A percentile compares a stretch with the other conserved stretches of the same genome.
These are phyloP conservation scores for Sporisorium reilianum DNA, from an alignment of 1,284 basidiomycete species.

Conservation along the genomic window DNA sequence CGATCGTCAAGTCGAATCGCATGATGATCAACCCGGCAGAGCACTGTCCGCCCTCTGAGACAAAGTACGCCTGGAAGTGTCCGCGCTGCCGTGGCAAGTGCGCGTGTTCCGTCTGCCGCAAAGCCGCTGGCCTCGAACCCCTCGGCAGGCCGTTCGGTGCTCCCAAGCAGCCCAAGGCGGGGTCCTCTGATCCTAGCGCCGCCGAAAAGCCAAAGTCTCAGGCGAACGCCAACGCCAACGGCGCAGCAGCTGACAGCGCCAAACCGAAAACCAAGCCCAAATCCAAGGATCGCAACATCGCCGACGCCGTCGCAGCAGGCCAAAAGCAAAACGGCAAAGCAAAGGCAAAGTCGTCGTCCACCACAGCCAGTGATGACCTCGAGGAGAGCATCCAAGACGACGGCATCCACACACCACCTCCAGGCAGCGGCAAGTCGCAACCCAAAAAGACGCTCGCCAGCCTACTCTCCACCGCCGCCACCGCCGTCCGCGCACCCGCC, in stretches of 20 bases:
- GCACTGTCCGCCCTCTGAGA: constrained; percentile 43
- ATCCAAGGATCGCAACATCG: constrained; percentile 22
- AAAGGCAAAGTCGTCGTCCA: constrained; percentile 20
- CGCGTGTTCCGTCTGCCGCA: constrained; percentile 40
- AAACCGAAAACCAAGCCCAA: constrained; percentile 13
- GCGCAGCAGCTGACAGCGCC: neutral
- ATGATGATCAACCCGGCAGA: constrained; percentile 44
- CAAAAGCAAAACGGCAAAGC: constrained; percentile 11
- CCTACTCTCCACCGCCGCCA: constrained; percentile 9
- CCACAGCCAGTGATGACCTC: neutral
- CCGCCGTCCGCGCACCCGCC: constrained; percentile 14
- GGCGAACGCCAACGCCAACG: neutral
- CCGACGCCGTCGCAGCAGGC: constrained; percentile 19
- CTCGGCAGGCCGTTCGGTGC: constrained; percentile 22
- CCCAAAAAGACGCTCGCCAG: constrained; percentile 32
- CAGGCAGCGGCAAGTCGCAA: constrained; percentile 11
- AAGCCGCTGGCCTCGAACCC: constrained; percentile 30
- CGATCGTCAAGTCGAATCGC: constrained; percentile 44
- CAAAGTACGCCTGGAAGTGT: constrained; percentile 54
- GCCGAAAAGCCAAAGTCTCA: constrained; percentile 7
- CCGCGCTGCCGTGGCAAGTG: constrained; percentile 45
- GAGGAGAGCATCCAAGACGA: constrained; percentile 20
- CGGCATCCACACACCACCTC: constrained; percentile 37
- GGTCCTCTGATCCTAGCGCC: neutral
- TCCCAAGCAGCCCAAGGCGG: neutral